These are phyloP conservation scores for Magnolia kwangsiensis DNA, from an alignment of 164 flowering plant genomes.

Conservation along the genomic window DNA sequence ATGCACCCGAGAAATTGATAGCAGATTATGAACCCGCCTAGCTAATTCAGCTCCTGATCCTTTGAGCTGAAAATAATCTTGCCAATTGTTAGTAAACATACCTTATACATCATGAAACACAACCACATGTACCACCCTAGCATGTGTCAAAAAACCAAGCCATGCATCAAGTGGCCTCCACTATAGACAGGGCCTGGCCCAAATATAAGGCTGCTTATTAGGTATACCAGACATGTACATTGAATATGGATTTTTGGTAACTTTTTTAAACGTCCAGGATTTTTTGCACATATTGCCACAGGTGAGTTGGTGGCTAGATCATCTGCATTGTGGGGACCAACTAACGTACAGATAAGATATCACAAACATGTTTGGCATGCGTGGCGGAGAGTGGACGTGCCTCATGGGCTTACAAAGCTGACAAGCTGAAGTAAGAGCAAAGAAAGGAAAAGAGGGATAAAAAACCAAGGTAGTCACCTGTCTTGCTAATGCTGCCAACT, in stretches of 20 bases:
- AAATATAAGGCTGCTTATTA: neutral
- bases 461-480: constrained; percentile 49
- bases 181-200: neutral
- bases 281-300: too few relatives aligned
- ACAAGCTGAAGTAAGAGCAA: constrained; percentile 35
- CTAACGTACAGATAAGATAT: too few relatives aligned
- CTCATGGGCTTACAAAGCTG: neutral
- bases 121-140: neutral
- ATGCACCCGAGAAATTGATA: constrained; percentile 67
- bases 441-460: neutral
- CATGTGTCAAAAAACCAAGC: too few relatives aligned
- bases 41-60: constrained; percentile 96
- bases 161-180: neutral
- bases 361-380: neutral
- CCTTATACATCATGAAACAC: neutral
- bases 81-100: neutral
- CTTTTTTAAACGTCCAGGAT: neutral
- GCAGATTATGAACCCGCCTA: constrained; percentile 85
- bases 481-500: constrained; percentile 66
- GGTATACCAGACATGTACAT: neutral
- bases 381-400: neutral
- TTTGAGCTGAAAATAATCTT: constrained; percentile 51
- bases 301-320: too few relatives aligned
- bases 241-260: neutral
- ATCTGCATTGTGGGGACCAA: too few relatives aligned